Evolutionary conservation across 2,329 filamentous ascomycete genomes (phyloP), one percentile per base, ranked within the genome.

Genomic region (Apiospora marii): DNA sequence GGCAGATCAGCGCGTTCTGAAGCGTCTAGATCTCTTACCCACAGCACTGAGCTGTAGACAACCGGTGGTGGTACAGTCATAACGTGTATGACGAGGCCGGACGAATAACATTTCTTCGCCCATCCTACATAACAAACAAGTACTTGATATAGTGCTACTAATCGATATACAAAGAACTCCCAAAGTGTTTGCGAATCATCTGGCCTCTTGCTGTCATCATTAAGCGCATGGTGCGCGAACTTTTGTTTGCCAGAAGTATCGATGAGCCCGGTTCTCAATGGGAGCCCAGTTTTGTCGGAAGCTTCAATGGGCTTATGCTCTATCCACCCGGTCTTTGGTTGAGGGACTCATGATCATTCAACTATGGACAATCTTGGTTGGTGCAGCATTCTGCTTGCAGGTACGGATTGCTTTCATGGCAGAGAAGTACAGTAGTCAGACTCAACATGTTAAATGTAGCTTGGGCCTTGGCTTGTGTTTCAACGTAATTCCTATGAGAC

Each of bases 141-240:
- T 41, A 64, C 34, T n/a, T 64, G n/a, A 10, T 41, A 64, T 64
- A 64, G 58, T 64, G 58, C 58, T 64, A 22, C 30, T 64, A 64
- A 64, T 64, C 41, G 34, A 64, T 24, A 64, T 41, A 64, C 58
- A 41, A 64, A 41, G 34, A 41, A 64, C 58, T 14, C 10, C 10
- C 8, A 64, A 64, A n/a, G 10, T 4, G 7, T n/a, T n/a, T 5
- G 1, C 34, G 8, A 41, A n/a, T n/a, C 46, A 41, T n/a, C 16
- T 22, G 44, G 44, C 4, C 44, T 19, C 7, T 48, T 48, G 16
- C 16, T 49, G 10, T n/a, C 10, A 7, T n/a, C 10, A n/a, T n/a
- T 7, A n/a, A n/a, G 46, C n/a, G 46, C 8, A 64, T n/a, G 30
- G 13, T 19, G 16, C 58, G 19, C 10, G 58, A 13, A 12, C 12